Base-by-base conservation (phyloP, 2,329 filamentous ascomycete genomes). In the Venturia carpophila region DNA sequence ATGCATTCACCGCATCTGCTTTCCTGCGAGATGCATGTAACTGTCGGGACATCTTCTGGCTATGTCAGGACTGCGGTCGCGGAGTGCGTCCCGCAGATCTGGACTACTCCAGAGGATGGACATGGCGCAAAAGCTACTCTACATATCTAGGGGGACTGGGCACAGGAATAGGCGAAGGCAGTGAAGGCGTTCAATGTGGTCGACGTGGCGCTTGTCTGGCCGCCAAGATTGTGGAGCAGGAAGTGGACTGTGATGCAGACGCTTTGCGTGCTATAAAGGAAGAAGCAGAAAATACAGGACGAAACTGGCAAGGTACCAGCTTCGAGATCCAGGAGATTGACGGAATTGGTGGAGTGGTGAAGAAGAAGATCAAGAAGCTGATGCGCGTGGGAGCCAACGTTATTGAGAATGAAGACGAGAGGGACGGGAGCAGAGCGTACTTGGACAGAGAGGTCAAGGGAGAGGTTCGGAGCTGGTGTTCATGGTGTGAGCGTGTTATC, bases 271-370 rank as follows among this genome's bases (percentile, higher is more conserved):
- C 92, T 69, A 83, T 85, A 5, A 67, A 71, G 60, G 67, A 67
- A 65, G 60, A 62, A 27, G 71, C 62, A 56, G 71, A 67, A 47
- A 73, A 69, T 17, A 63, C 63, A 37, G 64, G 56, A n/a, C 69
- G 75, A 78, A 21, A 65, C 76, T 84, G 75, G 81, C 82, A 69
- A 79, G 88, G 66, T 82, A 76, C 90, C 0, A 92, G 92, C 3
- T 97, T 96, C 72, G 83, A 87, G 65, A 83, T 90, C 52, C 92
- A 96, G 72, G 92, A 97, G 76, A 90, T 97, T 67, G 91, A 96
- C 71, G 92, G 92, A 1, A 90, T 97, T 56, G 92, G 92, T 13
- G 92, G 92, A 0, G 84, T 89, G 17, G 85, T 97, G 64, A 96
- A 96, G 80, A 89, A 88, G 67, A 96, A 93, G 77, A 82, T 89